Base-by-base conservation (phyloP, 1,284 basidiomycete genomes). In the Rhodotorula sp. region DNA sequence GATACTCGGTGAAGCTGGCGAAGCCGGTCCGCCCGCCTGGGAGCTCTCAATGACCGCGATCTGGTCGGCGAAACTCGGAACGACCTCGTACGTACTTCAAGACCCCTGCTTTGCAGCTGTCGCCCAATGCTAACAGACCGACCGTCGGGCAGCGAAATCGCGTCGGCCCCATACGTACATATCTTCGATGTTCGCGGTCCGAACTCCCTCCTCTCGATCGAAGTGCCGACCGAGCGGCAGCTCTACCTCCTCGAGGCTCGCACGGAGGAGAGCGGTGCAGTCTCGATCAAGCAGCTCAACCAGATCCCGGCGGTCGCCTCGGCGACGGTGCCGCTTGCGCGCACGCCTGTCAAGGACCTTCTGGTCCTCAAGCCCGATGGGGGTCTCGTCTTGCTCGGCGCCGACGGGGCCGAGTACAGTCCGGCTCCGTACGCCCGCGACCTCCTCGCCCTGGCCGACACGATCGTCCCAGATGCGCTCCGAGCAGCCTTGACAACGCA, bases 291-390 rank as follows among this genome's bases (percentile, higher is more conserved):
- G 2, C 79, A 80, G 24, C 49, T 85, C 14, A 78, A 79, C 0
- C 80, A 83, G 45, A 74, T 85, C 4, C 80, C 84, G 85, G 62
- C 45, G 14, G 6, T 29, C 17, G 30, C 51, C 6, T 45, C 54
- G 45, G 20, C 30, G 20, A 18, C 51, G 45, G 62, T 42, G 12
- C 3, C n/a, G 3, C 42, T 53, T 0, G 45, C 42, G 12, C 62
- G 62, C 6, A 18, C 37, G 18, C 15, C 26, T 26, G 62, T 62
- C 18, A n/a, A 64, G 29, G 60, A 49, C 60, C 51, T 57, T 20
- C 30, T 57, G 24, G 46, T 57, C 62, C n/a, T 48, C 24, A 24
- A 30, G 14, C 45, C 55, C 5, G 62, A 56, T n/a, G 30, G 45
- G 6, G 37, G 24, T 7, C 45, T 56, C 30, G 54, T 30, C 14